A percentile compares a stretch with the other conserved stretches of the same genome.
Conservation (phyloP, 768 basidiomycete species). For the Tulasnella sp. region DNA sequence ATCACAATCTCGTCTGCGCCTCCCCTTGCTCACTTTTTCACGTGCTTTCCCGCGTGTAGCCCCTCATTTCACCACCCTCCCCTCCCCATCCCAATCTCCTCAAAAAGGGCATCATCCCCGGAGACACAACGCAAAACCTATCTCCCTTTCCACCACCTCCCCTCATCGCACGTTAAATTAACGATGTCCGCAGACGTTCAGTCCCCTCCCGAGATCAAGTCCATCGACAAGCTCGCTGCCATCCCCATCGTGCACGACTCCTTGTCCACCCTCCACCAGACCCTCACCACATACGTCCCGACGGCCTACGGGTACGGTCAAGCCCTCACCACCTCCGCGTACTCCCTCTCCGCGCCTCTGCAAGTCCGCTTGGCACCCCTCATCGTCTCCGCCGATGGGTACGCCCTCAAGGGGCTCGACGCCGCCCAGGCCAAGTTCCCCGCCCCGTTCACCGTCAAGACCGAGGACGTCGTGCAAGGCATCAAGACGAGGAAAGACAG, state of each 20-base stretch:
- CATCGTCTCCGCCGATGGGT: conserved; percentile 46
- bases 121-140: neutral
- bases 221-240: conserved; percentile 50
- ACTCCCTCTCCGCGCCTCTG: conserved; percentile 52
- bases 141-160: neutral
- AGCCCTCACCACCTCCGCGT: conserved; percentile 51
- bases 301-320: conserved; percentile 55
- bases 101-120: neutral
- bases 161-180: neutral
- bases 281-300: conserved; percentile 46
- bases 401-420: conserved; percentile 65
- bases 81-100: neutral
- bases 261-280: conserved; percentile 45
- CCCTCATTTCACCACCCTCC: neutral
- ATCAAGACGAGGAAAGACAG: conserved; percentile 49
- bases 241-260: conserved; percentile 64
- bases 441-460: conserved; percentile 60
- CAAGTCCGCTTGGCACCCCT: conserved; percentile 55
- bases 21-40: neutral
- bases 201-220: conserved; percentile 42
- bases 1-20: neutral
- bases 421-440: conserved; percentile 62
- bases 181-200: conserved; percentile 12
- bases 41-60: neutral
- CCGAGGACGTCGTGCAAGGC: conserved; percentile 54